Evolutionary conservation across 805 yeast species (phyloP), one percentile per base, ranked within the genome.

Genomic region (Saccharomyces kudriavzevii): DNA sequence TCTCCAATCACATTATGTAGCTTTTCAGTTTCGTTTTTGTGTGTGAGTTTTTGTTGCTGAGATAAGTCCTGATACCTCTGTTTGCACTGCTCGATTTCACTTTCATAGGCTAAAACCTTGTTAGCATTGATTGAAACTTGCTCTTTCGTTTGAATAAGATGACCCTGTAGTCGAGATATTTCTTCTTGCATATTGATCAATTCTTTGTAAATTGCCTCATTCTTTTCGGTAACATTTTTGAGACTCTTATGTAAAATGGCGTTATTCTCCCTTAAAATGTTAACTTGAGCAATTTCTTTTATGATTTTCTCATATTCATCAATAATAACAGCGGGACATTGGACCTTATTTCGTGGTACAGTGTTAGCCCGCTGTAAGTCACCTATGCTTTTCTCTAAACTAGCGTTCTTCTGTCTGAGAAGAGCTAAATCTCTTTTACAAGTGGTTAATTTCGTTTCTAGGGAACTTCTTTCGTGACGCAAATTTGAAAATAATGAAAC

Each of bases 101-200:
- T 56, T 24, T 49, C 47, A 17, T 46, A 52, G n/a, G 57, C 11
- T 48, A 9, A 46, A 49, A 51, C 55, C 48, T 31, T 58, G 47
- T 45, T 65, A n/a, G 54, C 63, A 46, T 67, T 68, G 28, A 59
- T 67, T 17, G 58, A 54, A 26, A 59, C 58, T 5, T 48, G 13
- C 9, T 30, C 28, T 35, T 54, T 47, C n/a, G 51, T 20, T 5
- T 20, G 28, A 9, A 14, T 40, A 10, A 49, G 3, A n/a, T 45
- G 45, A 8, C 45, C 11, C 11, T 27, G 17, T 3, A 49, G n/a
- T 8, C 17, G n/a, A 2, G 17, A 3, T 24, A 51, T 49, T n/a
- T 54, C 47, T n/a, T 27, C 24, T 25, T 17, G 31, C 4, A 45
- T 17, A 11, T 31, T n/a, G 10, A 13, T 22, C 3, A n/a, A 8